Conservation (phyloP, 257 asterid genomes). For the Gentiana macrophylla region DNA sequence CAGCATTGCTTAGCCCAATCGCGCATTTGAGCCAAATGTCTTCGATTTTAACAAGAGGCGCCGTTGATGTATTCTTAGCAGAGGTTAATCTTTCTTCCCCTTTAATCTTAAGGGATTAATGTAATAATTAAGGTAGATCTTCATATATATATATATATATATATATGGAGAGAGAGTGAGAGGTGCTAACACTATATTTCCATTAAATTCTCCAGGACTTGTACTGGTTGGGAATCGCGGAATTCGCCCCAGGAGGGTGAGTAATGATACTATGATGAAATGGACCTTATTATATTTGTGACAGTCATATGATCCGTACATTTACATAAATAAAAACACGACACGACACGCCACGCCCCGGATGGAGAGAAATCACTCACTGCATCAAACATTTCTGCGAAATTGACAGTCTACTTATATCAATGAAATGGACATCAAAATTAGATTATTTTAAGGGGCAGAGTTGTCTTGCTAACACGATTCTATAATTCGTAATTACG, state of each 20-base stretch:
- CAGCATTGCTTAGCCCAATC: slow-evolving; percentile 32
- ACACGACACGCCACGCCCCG: too few species aligned
- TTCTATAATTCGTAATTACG: too few species aligned
- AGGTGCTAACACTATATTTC: not conserved
- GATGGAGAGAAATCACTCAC: too few species aligned
- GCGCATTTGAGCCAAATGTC: slow-evolving; percentile 57
- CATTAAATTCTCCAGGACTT: slow-evolving; percentile 19
- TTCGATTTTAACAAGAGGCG: slow-evolving; percentile 42
- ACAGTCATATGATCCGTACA: not conserved
- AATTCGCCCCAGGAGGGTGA: slow-evolving; percentile 55
- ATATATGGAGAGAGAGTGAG: not conserved
- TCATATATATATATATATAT: not conserved
- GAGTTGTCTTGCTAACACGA: too few species aligned
- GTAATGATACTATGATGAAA: not conserved
- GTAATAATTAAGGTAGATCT: too few species aligned
- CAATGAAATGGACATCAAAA: too few species aligned
- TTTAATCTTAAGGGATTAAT: too few species aligned
- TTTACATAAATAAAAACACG: not conserved
- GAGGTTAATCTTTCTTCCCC: slow-evolving; percentile 28
- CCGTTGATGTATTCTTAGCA: slow-evolving; percentile 39
- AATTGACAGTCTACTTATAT: too few species aligned
- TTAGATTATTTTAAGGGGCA: too few species aligned
- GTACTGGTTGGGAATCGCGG: slow-evolving; percentile 51
- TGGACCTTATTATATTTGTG: not conserved
- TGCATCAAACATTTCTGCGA: too few species aligned